phyloP scores from a whole-genome alignment of 441 rosid genomes.

The Capsella rubella region DNA sequence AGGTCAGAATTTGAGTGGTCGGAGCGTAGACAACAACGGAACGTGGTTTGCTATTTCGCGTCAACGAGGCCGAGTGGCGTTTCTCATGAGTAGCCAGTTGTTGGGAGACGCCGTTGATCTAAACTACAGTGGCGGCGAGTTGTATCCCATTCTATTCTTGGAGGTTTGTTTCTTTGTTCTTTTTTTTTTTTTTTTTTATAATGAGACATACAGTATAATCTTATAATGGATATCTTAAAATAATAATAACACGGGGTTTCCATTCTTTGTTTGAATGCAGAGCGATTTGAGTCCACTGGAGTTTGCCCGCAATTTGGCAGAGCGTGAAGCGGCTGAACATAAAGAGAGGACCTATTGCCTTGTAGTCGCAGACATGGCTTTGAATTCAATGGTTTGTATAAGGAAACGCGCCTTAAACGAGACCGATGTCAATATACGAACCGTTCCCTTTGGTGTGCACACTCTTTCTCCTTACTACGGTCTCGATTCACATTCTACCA shows the following conservation, averaged over 20 bases:
- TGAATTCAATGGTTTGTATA: background rate
- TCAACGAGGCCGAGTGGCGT: background rate
- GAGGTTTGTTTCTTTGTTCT: background rate
- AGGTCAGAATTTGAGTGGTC: background rate
- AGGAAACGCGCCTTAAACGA: background rate
- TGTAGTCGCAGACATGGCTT: background rate
- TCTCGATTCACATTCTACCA: background rate
- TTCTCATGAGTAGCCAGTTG: background rate
- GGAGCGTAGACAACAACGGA: background rate
- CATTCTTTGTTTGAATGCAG: background rate
- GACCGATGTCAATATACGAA: background rate
- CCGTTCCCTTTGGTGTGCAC: background rate
- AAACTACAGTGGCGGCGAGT: background rate
- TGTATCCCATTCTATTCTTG: background rate
- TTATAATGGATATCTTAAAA: too few relatives aligned
- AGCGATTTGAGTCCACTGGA: background rate
- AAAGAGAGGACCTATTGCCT: background rate
- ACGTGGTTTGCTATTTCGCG: background rate
- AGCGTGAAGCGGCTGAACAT: background rate
- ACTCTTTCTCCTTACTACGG: background rate
- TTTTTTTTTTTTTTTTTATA: background rate
- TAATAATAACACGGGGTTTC: too few relatives aligned
- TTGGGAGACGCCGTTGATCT: background rate
- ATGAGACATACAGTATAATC: too few relatives aligned
- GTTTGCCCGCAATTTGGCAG: background rate